A percentile compares a stretch with the other conserved stretches of the same genome.
Evolutionary conservation across 2,329 filamentous ascomycete species (phyloP).

Genomic region (Cordyceps cateniannulata): DNA sequence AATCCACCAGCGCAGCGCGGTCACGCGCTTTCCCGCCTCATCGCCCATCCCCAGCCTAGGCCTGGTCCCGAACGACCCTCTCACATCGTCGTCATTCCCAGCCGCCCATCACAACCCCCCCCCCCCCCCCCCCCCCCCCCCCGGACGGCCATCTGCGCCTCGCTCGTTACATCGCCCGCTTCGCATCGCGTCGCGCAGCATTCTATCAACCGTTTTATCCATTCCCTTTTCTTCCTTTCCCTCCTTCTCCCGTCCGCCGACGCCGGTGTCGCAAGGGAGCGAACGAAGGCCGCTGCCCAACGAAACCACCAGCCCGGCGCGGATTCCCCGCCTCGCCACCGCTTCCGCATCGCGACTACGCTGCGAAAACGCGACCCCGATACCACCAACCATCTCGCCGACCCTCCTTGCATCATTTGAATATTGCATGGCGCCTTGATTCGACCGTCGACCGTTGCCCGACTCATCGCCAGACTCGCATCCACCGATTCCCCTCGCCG

Average conservation of each 20-base stretch:
- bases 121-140: not conserved
- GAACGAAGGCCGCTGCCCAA: constrained; percentile 5
- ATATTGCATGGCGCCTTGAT: constrained; percentile 7
- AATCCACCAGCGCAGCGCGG: constrained; percentile 17
- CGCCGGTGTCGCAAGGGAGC: not conserved
- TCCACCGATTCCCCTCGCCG: not conserved
- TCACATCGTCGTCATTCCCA: constrained; percentile 19
- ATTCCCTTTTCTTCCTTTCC: not conserved
- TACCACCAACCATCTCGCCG: not conserved
- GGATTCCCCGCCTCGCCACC: constrained; percentile 11
- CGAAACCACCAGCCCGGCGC: constrained; percentile 2
- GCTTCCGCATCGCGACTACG: not conserved
- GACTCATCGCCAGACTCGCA: not conserved
- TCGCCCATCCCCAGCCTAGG: constrained; percentile 16
- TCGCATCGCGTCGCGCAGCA: constrained; percentile 9
- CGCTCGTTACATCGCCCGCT: constrained; percentile 11
- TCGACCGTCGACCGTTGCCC: not conserved
- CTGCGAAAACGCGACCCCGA: not conserved
- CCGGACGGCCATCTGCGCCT: constrained; percentile 5
- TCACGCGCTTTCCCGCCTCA: constrained; percentile 32
- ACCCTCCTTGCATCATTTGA: not conserved
- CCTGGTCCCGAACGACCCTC: constrained; percentile 23
- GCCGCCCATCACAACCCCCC: not conserved
- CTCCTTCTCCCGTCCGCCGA: not conserved
- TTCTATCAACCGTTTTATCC: not conserved